Base-by-base conservation (phyloP, 495 filamentous ascomycete species). In the Immersiella caudata region DNA sequence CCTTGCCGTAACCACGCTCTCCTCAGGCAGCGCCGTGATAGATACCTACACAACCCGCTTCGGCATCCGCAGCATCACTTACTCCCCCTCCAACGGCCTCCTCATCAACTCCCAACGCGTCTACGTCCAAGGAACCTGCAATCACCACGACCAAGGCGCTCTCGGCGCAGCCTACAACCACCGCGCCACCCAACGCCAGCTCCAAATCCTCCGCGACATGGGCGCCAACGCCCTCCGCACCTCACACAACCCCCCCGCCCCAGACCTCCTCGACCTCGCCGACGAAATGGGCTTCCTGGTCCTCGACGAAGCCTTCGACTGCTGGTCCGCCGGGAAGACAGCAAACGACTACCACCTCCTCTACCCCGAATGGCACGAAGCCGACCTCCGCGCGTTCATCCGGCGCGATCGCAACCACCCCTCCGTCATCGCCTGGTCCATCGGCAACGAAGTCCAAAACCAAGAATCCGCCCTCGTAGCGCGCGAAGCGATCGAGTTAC, bases 251-350 rank as follows among this genome's bases (percentile, higher is more conserved):
- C 82, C 82, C 21, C 81, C 82, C 0, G 79, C 81, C 9, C 82
- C 86, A 0, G 84, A 86, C 60, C 67, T 89, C 1, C 84, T 88
- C 36, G 79, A 85, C 6, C 70, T 90, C 0, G 84, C 87, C 6
- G 86, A 89, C 71, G 75, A 73, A 11, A 77, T 86, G 71, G 88
- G 87, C 0, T 73, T 90, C 40, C 75, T 90, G 75, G 79, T 90
- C 0, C 69, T 89, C 14, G 80, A 83, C 67, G 82, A 84, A 64
- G 80, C 81, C 36, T 83, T 85, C 70, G 83, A 85, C 66, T 68
- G 60, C 49, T 84, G 82, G 83, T 70, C 67, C 25, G 62, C 27
- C 18, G 25, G 54, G n/a, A 85, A 85, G 70, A 78, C 70, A 1
- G 60, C 33, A 1, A 81, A 83, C 65, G 82, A 84, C 67, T 85